phyloP scores from a whole-genome alignment of 208 protist genomes.

The Trypanosomatidae sp. region DNA sequence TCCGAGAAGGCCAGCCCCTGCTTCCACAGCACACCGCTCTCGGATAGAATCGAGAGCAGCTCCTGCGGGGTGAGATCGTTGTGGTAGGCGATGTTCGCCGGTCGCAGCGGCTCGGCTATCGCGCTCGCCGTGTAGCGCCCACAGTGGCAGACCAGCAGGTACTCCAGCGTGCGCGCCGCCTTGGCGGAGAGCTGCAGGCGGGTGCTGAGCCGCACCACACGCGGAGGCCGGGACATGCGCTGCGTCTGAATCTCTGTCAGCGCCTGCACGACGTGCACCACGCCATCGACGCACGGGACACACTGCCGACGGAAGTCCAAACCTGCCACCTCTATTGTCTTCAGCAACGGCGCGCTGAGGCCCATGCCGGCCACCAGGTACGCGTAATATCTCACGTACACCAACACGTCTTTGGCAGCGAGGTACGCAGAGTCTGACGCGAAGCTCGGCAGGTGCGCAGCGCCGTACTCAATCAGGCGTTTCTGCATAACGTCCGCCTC shows the following conservation, averaged over 20 bases:
- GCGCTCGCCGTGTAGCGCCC: slow-evolving; percentile 31
- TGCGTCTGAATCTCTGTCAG: slow-evolving; percentile 34
- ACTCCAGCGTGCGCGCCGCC: slow-evolving; percentile 57
- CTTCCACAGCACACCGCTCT: slow-evolving; percentile 79
- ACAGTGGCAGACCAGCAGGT: slow-evolving; percentile 78
- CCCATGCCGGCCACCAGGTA: slow-evolving; percentile 14
- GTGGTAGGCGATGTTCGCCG: slow-evolving; percentile 52
- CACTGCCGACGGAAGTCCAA: slow-evolving; percentile 54
- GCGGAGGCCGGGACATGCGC: slow-evolving; percentile 54
- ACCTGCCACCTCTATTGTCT: slow-evolving; percentile 17
- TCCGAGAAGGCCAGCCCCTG: slow-evolving; percentile 75
- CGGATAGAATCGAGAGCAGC: slow-evolving; percentile 72
- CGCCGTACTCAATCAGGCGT: slow-evolving; percentile 26
- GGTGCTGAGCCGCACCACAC: slow-evolving; percentile 63
- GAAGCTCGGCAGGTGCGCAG: slow-evolving; percentile 46
- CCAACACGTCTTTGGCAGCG: slow-evolving; percentile 42
- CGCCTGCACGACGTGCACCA: slow-evolving; percentile 17
- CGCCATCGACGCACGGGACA: slow-evolving; percentile 41
- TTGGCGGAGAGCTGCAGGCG: slow-evolving; percentile 50
- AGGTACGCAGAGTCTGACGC: slow-evolving; percentile 68
- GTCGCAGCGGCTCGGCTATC: slow-evolving; percentile 30
- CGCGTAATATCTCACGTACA: slow-evolving; percentile 38
- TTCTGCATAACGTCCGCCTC: slow-evolving; percentile 6
- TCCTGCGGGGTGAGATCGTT: slow-evolving; percentile 66
- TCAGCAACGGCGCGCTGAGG: slow-evolving; percentile 27